Percentiles rank a stretch among this genome's conserved stretches.
Evolutionary conservation across 108 stramenopile species (phyloP).

Genomic region (Nannochloropsis granulata): DNA sequence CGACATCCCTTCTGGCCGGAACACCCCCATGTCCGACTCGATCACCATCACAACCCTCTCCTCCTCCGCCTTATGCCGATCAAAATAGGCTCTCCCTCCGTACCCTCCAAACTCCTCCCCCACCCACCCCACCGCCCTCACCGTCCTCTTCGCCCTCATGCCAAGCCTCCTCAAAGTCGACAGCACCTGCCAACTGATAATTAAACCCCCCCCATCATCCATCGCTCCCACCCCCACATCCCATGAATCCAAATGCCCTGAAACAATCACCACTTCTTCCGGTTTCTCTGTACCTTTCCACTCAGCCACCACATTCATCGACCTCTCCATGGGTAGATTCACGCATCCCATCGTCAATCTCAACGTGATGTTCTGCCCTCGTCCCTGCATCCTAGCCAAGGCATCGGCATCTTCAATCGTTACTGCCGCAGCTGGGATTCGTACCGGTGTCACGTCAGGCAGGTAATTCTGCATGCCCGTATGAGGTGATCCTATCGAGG

Average conservation of each 20-base stretch:
- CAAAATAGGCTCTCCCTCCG: background rate
- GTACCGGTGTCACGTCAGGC: background rate
- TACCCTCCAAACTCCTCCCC: background rate
- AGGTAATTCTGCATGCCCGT: background rate
- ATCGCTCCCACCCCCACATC: background rate
- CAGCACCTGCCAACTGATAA: background rate
- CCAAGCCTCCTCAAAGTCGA: background rate
- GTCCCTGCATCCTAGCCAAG: background rate
- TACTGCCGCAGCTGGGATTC: background rate
- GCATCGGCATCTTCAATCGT: background rate
- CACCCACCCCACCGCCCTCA: background rate
- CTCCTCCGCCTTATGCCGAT: background rate
- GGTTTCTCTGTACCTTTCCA: background rate
- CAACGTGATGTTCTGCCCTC: background rate
- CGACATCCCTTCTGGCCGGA: background rate
- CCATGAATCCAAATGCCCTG: background rate
- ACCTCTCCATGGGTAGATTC: background rate
- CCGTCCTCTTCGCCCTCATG: background rate
- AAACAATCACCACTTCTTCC: background rate
- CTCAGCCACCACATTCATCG: background rate
- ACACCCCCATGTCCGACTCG: background rate
- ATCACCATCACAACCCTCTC: background rate
- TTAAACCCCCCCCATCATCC: background rate
- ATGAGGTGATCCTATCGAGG: background rate
- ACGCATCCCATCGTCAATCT: background rate